Evolutionary conservation across 805 yeast genomes (phyloP).

Genomic region (Suhomyces prunicola): DNA sequence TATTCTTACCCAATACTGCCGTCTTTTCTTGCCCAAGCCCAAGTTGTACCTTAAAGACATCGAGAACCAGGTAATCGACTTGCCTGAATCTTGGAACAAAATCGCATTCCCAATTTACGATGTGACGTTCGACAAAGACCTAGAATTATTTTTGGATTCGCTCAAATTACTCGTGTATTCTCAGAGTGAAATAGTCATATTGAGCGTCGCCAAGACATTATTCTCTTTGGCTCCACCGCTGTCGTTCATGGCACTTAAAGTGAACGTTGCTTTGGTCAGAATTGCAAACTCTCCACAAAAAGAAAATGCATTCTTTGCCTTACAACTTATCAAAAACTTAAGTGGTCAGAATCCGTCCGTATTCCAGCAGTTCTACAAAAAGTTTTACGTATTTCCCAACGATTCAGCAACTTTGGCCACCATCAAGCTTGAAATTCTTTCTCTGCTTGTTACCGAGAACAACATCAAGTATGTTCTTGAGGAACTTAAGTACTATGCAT

Average conservation of each 20-base stretch:
- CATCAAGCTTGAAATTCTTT: conserved; percentile 59
- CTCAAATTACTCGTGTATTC: conserved; percentile 47
- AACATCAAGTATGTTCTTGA: conserved; percentile 52
- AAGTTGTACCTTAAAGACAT: conserved; percentile 31
- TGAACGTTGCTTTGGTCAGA: conserved; percentile 51
- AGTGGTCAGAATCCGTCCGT: conserved; percentile 28
- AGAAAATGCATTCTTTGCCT: conserved; percentile 30
- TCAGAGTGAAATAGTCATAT: conserved; percentile 55
- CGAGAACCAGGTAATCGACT: conserved; percentile 25
- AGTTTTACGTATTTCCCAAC: conserved; percentile 55
- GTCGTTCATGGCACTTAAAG: conserved; percentile 44
- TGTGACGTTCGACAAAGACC: conserved; percentile 51
- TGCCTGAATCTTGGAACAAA: conserved; percentile 40
- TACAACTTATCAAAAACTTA: conserved; percentile 46
- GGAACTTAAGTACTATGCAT: conserved; percentile 62
- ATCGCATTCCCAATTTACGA: conserved; percentile 26
- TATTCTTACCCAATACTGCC: conserved; percentile 62
- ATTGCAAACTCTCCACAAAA: conserved; percentile 27
- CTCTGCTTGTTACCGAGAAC: conserved; percentile 52
- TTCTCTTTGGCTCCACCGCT: conserved; percentile 57
- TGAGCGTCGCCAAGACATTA: conserved; percentile 58
- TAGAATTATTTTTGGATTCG: conserved; percentile 50
- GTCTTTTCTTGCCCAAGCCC: conserved; percentile 59
- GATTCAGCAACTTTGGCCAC: conserved; percentile 46
- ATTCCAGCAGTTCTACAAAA: conserved; percentile 35